Evolutionary conservation across 2,329 filamentous ascomycete genomes (phyloP), one percentile per base, ranked within the genome.

Genomic region (Aspergillus candidus): DNA sequence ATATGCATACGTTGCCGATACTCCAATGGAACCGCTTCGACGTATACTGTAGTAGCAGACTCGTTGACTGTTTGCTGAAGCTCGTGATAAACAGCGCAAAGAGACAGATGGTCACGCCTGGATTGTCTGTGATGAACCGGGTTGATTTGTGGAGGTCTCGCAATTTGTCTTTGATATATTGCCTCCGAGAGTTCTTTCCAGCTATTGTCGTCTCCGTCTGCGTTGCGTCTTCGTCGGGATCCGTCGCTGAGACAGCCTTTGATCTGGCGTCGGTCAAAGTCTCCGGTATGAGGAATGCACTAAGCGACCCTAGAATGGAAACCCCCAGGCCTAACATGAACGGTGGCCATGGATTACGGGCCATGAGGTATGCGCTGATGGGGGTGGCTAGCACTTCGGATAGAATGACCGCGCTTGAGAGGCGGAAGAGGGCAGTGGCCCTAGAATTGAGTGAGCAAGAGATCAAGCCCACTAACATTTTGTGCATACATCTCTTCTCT

Each of bases 11-110:
- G 32, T 51, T 40, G 30, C 52, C 47, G 35, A 62, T 53, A 32
- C 48, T 60, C 61, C 61, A 63, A 14, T 55, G 17, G 34, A 60
- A 62, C 14, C 55, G 57, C 38, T 57, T 57, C 11, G 60, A 61
- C 2, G 52, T 53, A 41, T 60, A 63, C 46, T 63, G 61, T 11
- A 63, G 32, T 14, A 64, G 45, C 11, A 64, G 38, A 18, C 38
- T 50, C 2, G 49, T 53, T 3, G 53, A 55, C 35, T 56, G 50
- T 13, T 48, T 49, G 34, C 50, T 56, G 36, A 62, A 47, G 12
- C 48, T 41, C 4, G 53, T 45, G 12, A 59, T 53, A 13, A 61
- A 54, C 13, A 56, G 38, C 10, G 51, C 43, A 2, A 60, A 4
- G 12, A 64, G 35, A 29, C 54, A 40, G 14, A 60, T 15, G 11